These are phyloP conservation scores for Saccharomyces hybrid DNA, from an alignment of 1,139 yeast species.

Conservation along the genomic window DNA sequence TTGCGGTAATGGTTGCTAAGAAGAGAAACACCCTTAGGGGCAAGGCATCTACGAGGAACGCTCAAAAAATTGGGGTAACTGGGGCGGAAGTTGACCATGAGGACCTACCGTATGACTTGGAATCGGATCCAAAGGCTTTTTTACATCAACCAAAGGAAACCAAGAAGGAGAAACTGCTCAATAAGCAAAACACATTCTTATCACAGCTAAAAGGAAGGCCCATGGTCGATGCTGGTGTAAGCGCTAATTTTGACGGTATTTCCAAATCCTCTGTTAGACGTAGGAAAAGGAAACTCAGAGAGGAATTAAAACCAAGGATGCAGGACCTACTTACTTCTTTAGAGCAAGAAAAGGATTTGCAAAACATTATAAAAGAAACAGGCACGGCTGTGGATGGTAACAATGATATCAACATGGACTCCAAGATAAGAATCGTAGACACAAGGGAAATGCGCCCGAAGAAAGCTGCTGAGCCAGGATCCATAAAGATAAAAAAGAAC, in stretches of 20 bases:
- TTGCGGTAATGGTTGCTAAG: slow-evolving; percentile 35
- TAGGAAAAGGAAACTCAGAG: slow-evolving; percentile 55
- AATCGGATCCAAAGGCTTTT: slow-evolving; percentile 42
- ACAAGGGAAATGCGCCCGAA: slow-evolving; percentile 15
- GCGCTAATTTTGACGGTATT: slow-evolving; percentile 34
- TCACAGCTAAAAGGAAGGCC: slow-evolving; percentile 33
- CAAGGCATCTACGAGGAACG: slow-evolving; percentile 32
- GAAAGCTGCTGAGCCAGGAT: slow-evolving; percentile 19
- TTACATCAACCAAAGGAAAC: slow-evolving; percentile 47
- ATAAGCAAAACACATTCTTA: slow-evolving; percentile 31
- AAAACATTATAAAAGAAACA: slow-evolving; percentile 6
- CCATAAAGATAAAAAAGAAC: slow-evolving; percentile 37
- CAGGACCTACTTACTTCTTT: slow-evolving; percentile 52
- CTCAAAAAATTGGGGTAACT: slow-evolving; percentile 8
- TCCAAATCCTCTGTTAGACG: slow-evolving; percentile 61
- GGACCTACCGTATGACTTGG: slow-evolving; percentile 12
- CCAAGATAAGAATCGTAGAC: slow-evolving; percentile 18
- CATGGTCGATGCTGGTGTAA: slow-evolving; percentile 14
- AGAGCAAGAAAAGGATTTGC: slow-evolving; percentile 33
- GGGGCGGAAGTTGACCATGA: slow-evolving; percentile 4
- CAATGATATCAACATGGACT: slow-evolving; percentile 3
- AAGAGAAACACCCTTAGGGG: slow-evolving; percentile 43
- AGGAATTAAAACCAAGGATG: slow-evolving; percentile 59
- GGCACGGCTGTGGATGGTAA: slow-evolving; percentile 14
- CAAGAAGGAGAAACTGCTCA: slow-evolving; percentile 47